Evolutionary conservation across 371 early-diverging fungal genomes (phyloP).

Genomic region (Entomophthora muscae): DNA sequence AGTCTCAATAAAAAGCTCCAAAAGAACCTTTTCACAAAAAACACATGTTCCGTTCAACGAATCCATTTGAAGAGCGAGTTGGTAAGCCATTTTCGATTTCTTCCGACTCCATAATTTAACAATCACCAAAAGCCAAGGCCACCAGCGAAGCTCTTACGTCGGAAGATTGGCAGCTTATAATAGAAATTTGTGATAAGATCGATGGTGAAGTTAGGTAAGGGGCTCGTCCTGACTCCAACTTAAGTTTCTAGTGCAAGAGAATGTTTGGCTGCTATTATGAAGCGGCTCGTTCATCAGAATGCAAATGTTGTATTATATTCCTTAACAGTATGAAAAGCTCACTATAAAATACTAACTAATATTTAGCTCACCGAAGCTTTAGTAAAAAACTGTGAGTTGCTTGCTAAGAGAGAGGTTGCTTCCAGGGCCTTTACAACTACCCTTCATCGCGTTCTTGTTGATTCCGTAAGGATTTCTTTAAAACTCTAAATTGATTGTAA

Average conservation of each 20-base stretch:
- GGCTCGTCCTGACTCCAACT: background rate
- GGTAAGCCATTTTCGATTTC: constrained; percentile 5
- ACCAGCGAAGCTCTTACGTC: constrained; percentile 78
- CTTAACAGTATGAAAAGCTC: constrained; percentile 10
- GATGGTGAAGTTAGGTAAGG: constrained; percentile 2
- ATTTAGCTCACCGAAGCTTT: constrained; percentile 17
- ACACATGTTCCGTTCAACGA: constrained; percentile 9
- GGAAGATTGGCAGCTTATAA: constrained; percentile 86
- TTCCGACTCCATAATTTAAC: background rate
- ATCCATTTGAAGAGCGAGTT: constrained; percentile 10
- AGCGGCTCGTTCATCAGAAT: constrained; percentile 12
- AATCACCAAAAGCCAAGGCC: constrained; percentile 34
- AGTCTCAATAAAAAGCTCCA: too few relatives aligned
- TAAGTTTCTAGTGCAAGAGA: constrained; percentile 11
- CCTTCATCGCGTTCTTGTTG: constrained; percentile 51
- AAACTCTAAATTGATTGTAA: background rate
- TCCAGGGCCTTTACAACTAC: constrained; percentile 74
- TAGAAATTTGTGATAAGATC: constrained; percentile 75
- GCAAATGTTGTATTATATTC: constrained; percentile 12
- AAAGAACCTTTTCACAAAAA: too few relatives aligned
- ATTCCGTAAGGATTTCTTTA: constrained; percentile 25
- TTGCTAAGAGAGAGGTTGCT: constrained; percentile 61
- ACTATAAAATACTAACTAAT: constrained; percentile 14
- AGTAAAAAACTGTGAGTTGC: constrained; percentile 75
- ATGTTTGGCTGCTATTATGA: constrained; percentile 12